Percentiles rank a stretch among this genome's conserved stretches.
phyloP scores from a whole-genome alignment of 306 rosid species.

The Fragaria iinumae region DNA sequence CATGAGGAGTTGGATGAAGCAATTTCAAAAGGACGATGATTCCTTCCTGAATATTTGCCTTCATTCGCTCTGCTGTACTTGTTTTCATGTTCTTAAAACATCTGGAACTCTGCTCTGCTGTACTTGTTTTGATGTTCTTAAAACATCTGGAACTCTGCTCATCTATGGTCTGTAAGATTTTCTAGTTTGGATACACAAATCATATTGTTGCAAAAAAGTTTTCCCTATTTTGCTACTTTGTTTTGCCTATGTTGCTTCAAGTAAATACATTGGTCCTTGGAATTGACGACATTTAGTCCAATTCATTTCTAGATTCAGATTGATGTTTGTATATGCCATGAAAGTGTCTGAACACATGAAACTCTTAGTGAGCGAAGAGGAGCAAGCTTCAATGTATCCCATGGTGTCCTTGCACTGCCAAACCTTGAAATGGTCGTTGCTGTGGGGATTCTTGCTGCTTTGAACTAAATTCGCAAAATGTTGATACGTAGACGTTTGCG shows the following conservation, averaged over 20 bases:
- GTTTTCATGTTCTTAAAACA: conserved; percentile 22
- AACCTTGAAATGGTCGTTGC: not conserved
- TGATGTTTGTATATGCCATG: not conserved
- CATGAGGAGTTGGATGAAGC: conserved; percentile 82
- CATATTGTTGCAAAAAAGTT: not conserved
- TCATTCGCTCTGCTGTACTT: conserved; percentile 28
- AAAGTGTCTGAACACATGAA: not conserved
- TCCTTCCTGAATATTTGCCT: conserved; percentile 24
- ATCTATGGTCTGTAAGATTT: conserved; percentile 1
- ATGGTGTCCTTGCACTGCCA: not conserved
- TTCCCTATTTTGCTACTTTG: not conserved
- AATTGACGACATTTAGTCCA: not conserved
- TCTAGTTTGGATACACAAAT: not conserved
- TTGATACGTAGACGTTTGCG: no score
- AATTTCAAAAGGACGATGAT: conserved; percentile 70
- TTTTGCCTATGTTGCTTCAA: not conserved
- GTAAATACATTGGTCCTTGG: not conserved
- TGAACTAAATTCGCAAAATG: not conserved
- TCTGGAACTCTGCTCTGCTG: conserved; percentile 35
- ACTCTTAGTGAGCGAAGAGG: not conserved
- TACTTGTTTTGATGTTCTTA: conserved; percentile 28
- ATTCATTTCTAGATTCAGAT: not conserved
- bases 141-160: conserved; percentile 34
- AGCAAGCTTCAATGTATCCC: not conserved
- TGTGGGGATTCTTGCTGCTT: not conserved